phyloP scores from a whole-genome alignment of 2,329 filamentous ascomycete genomes.

The Chaetomium strumarium region DNA sequence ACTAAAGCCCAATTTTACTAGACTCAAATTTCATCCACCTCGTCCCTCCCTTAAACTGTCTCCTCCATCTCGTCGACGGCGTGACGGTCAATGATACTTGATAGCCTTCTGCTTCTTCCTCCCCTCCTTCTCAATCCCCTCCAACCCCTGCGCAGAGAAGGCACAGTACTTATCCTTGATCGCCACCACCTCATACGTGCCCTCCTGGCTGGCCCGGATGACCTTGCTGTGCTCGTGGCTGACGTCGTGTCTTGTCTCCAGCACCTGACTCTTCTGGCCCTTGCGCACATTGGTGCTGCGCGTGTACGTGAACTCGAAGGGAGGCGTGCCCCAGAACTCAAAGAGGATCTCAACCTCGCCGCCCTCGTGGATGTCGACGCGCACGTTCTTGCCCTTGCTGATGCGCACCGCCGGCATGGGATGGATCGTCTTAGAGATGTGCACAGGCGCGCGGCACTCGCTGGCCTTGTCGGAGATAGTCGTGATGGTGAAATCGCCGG shows the following conservation, averaged over 20 bases:
- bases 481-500: slow-evolving; percentile 83
- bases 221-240: slow-evolving; percentile 77
- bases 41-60: neutral
- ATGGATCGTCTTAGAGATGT: slow-evolving; percentile 79
- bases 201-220: slow-evolving; percentile 83
- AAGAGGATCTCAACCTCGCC: slow-evolving; percentile 90
- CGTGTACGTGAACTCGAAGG: slow-evolving; percentile 97
- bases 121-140: slow-evolving; percentile 9
- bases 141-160: slow-evolving; percentile 60
- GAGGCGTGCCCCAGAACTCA: slow-evolving; percentile 90
- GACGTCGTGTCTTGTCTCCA: slow-evolving; percentile 86
- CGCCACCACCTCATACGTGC: slow-evolving; percentile 93
- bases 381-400: slow-evolving; percentile 71
- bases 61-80: neutral
- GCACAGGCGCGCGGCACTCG: slow-evolving; percentile 74
- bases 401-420: slow-evolving; percentile 88
- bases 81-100: slow-evolving; percentile 9
- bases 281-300: slow-evolving; percentile 77
- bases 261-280: slow-evolving; percentile 69
- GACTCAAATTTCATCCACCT: neutral
- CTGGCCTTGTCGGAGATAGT: slow-evolving; percentile 82
- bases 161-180: slow-evolving; percentile 93
- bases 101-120: slow-evolving; percentile 21
- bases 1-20: neutral
- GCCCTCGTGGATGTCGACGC: slow-evolving; percentile 94